A percentile compares a stretch with the other conserved stretches of the same genome.
Conservation (phyloP, 345 rosid genomes). For the Camelina laxa region DNA sequence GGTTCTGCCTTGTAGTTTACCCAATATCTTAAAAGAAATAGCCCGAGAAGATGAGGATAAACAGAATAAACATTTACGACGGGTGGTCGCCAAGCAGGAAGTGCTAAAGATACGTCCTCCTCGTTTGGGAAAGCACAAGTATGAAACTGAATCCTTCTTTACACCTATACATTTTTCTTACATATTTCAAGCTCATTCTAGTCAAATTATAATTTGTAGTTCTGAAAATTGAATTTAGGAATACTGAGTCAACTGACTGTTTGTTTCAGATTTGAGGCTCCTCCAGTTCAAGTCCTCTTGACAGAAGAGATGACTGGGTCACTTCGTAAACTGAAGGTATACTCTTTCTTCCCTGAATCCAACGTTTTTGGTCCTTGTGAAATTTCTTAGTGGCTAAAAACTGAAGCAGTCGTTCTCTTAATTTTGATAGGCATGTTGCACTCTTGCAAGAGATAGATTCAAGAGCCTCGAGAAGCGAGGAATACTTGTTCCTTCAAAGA, state of each 20-base stretch:
- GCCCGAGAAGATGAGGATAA: slow-evolving; percentile 81
- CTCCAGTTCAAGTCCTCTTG: slow-evolving; percentile 85
- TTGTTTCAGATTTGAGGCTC: slow-evolving; percentile 67
- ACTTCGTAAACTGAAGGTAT: slow-evolving; percentile 81
- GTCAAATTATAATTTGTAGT: not conserved
- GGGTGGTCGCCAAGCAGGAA: slow-evolving; percentile 69
- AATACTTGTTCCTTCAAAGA: slow-evolving; percentile 65
- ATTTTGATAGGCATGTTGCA: slow-evolving; percentile 70
- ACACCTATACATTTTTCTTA: not conserved
- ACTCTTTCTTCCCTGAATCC: not conserved
- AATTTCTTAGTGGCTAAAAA: slow-evolving; percentile 15
- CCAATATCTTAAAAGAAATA: slow-evolving; percentile 77
- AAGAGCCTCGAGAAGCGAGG: slow-evolving; percentile 96
- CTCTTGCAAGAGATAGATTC: slow-evolving; percentile 84
- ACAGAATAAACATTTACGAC: slow-evolving; percentile 59
- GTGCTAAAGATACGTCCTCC: slow-evolving; percentile 79
- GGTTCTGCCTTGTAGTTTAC: slow-evolving; percentile 54
- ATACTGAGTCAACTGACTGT: too few relatives aligned
- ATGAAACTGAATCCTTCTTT: slow-evolving; percentile 35
- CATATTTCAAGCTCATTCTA: too few relatives aligned
- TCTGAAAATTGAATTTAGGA: not conserved
- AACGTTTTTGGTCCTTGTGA: not conserved
- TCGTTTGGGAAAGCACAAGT: slow-evolving; percentile 95
- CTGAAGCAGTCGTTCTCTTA: not conserved
- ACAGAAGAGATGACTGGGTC: slow-evolving; percentile 96